These are phyloP conservation scores for Clarireedia paspali DNA, from an alignment of 2,329 filamentous ascomycete genomes.

Conservation along the genomic window DNA sequence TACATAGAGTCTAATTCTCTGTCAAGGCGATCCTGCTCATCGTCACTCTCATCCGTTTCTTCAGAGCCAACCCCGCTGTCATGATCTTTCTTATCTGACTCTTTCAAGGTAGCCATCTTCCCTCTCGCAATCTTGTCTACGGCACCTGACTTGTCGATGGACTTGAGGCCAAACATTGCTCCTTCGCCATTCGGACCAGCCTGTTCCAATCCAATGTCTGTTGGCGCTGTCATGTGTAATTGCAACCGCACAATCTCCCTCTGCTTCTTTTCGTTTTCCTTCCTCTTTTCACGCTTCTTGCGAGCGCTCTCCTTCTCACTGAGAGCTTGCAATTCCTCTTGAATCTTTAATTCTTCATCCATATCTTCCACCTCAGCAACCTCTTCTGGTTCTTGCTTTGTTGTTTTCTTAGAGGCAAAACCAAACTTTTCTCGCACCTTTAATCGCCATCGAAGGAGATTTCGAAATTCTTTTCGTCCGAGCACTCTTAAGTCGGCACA, in stretches of 20 bases:
- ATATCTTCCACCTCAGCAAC: conserved; percentile 79
- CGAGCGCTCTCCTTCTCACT: conserved; percentile 70
- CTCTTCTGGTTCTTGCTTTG: conserved; percentile 40
- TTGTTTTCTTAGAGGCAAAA: conserved; percentile 58
- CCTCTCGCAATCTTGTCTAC: conserved; percentile 64
- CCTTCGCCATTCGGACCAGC: conserved; percentile 69
- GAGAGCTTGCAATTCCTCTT: conserved; percentile 76
- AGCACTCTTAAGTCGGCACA: conserved; percentile 83
- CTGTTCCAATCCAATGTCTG: conserved; percentile 92
- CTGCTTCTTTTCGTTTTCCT: conserved; percentile 88
- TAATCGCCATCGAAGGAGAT: conserved; percentile 80
- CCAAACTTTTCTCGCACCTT: conserved; percentile 88
- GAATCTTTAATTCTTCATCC: conserved; percentile 89
- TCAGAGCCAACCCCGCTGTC: conserved; percentile 51
- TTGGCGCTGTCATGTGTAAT: conserved; percentile 91
- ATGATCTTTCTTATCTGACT: conserved; percentile 49
- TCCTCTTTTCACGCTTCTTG: conserved; percentile 76
- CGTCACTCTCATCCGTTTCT: conserved; percentile 60
- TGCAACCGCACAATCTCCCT: conserved; percentile 95
- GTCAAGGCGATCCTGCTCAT: conserved; percentile 76
- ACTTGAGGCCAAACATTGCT: conserved; percentile 78
- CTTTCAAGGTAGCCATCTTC: conserved; percentile 64
- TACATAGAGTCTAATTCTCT: conserved; percentile 83
- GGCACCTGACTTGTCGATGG: conserved; percentile 68
- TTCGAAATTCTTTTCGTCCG: conserved; percentile 89